A percentile compares a stretch with the other conserved stretches of the same genome.
phyloP scores from a whole-genome alignment of 2,329 filamentous ascomycete genomes.

The Rhynchosporium graminicola region DNA sequence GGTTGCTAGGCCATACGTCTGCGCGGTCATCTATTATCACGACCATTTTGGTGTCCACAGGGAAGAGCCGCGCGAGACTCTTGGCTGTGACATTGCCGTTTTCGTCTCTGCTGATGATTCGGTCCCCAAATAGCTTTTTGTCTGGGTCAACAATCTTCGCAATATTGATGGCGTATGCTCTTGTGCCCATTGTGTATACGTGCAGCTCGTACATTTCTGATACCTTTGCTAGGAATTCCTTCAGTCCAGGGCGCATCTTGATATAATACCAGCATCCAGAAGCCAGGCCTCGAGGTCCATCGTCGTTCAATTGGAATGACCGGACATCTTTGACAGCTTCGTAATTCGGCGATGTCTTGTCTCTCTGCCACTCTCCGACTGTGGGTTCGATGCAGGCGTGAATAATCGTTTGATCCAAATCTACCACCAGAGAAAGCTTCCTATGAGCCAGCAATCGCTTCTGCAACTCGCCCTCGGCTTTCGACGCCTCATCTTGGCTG shows the following conservation, averaged over 20 bases:
- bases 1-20: constrained; percentile 92
- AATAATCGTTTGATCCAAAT: constrained; percentile 97
- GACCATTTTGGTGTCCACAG: constrained; percentile 97
- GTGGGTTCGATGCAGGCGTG: constrained; percentile 97
- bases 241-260: constrained; percentile 87
- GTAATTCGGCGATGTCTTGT: constrained; percentile 86
- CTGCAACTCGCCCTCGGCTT: constrained; percentile 84
- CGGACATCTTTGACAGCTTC: constrained; percentile 85
- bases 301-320: constrained; percentile 86
- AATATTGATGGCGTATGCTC: constrained; percentile 92
- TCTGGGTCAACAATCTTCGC: constrained; percentile 91
- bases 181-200: constrained; percentile 98
- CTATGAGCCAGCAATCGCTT: constrained; percentile 74
- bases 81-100: constrained; percentile 92
- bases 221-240: constrained; percentile 76
- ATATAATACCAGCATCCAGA: constrained; percentile 95
- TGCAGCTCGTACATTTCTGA: constrained; percentile 88
- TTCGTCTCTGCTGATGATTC: constrained; percentile 94
- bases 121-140: constrained; percentile 85
- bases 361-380: constrained; percentile 90
- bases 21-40: constrained; percentile 97
- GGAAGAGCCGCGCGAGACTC: constrained; percentile 86
- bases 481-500: constrained; percentile 76
- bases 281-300: constrained; percentile 68
- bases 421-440: constrained; percentile 91